These are phyloP conservation scores for Claviceps maximensis DNA, from an alignment of 2,329 filamentous ascomycete species.

Conservation along the genomic window DNA sequence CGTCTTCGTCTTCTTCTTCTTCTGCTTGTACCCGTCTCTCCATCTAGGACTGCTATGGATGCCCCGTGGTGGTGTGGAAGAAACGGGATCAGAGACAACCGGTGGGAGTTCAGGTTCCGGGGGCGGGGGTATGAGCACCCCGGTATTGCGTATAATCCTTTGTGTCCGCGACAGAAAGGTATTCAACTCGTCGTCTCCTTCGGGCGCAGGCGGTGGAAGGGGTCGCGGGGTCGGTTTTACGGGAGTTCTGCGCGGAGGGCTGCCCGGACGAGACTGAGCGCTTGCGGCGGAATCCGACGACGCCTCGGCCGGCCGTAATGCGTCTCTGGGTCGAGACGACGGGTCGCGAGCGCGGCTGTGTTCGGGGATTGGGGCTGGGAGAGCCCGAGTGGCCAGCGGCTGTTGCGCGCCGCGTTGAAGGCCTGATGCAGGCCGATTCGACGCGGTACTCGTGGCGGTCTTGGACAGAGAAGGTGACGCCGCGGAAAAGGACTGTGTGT, in stretches of 20 bases:
- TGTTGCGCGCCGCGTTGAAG: constrained; percentile 1
- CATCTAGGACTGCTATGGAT: constrained; percentile 46
- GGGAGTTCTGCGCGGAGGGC: constrained; percentile 26
- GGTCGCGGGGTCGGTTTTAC: constrained; percentile 31
- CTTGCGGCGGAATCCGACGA: constrained; percentile 9
- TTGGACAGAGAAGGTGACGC: constrained; percentile 21
- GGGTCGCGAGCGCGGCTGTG: constrained; percentile 11
- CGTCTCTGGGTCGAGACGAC: constrained; percentile 9
- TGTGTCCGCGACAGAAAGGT: constrained; percentile 18
- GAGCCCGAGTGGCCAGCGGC: background rate
- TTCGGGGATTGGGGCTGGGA: background rate
- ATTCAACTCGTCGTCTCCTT: constrained; percentile 17
- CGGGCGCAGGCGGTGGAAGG: constrained; percentile 28
- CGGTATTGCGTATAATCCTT: constrained; percentile 18
- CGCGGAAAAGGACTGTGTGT: constrained; percentile 11
- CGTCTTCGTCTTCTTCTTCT: constrained; percentile 16
- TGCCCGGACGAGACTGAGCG: constrained; percentile 20
- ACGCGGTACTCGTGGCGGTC: constrained; percentile 7
- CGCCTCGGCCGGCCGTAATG: constrained; percentile 4
- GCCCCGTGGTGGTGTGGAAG: constrained; percentile 41
- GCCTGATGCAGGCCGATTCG: background rate
- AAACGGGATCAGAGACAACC: constrained; percentile 37
- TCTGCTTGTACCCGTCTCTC: constrained; percentile 19
- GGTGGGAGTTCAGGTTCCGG: constrained; percentile 53
- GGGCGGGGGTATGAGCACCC: constrained; percentile 14